Evolutionary conservation across 345 rosid genomes (phyloP), one percentile per base, ranked within the genome.

Genomic region (Lumnitzera racemosa): DNA sequence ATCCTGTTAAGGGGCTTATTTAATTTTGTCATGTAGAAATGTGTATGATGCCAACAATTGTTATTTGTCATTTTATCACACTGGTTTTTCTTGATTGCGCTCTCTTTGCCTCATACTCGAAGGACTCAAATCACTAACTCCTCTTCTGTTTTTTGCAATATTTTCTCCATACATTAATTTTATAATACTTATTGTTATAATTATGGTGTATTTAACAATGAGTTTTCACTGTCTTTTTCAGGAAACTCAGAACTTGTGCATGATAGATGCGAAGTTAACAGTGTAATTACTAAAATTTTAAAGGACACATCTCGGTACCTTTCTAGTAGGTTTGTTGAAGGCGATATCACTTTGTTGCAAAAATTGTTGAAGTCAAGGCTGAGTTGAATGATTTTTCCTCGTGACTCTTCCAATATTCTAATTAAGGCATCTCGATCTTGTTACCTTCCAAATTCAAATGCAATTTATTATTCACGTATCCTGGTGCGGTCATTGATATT

Each of bases 261-360:
- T 94, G 71, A 64, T 84, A 7, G 95, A 84, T 70, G 65, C 51
- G 13, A 92, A 90, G 80, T 61, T 84, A 47, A 78, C 90, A 46
- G 76, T 53, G 84, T 82, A 24, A 61, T 90, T 51, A 59, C 83
- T 50, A 81, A 86, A 73, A 74, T 78, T 74, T 83, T 94, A 55
- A 90, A 88, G 88, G 97, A 94, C 81, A 88, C 96, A 2, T 94
- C 99, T 41, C 90, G 86, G 70, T 90, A 90, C 74, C 97, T 88
- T 63, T 53, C 82, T 8, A 90, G 85, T 74, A 88, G 59, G 68
- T 84, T 94, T 76, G 78, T 85, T 15, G 91, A 84, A 61, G 84
- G 56, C 64, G 97, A 88, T 73, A 74, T 90, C 63, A 66, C 70
- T 50, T 79, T 94, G 74, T 60, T 94, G 80, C 71, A 86, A 61